Evolutionary conservation across 2,329 filamentous ascomycete species (phyloP), one percentile per base, ranked within the genome.

Genomic region (Fusarium sacchari): DNA sequence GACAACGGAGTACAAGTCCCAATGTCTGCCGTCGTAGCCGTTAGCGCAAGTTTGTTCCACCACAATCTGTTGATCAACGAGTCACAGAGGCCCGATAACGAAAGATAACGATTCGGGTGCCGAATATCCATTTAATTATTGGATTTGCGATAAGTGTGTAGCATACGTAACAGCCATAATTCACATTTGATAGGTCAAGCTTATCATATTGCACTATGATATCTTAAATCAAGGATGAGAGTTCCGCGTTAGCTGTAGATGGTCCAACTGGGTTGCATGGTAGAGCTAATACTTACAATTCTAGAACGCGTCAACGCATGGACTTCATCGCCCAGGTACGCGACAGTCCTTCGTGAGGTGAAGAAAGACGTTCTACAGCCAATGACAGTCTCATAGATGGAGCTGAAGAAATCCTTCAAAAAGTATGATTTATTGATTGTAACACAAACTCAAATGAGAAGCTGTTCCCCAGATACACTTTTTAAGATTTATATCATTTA

Each of bases 401-500:
- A 10, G 15, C 1, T 40, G 6, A n/a, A 40, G 22, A 9, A 40
- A n/a, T 3, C 39, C 22, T n/a, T n/a, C 8, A 40, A 10, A 1
- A 14, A 14, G 5, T 1, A 40, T 5, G 20, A 40, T 40, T 13
- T 40, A 40, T 8, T 14, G 3, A 22, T 14, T 22, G 2, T 14
- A 7, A 9, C 14, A 14, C 20, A 13, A 14, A 40, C 20, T 7
- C 3, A 5, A 40, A 13, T 7, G 4, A 3, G 20, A 40, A 6
- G 1, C 20, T 22, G 22, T 40, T 22, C 20, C 13, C 39, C 20
- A 1, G 4, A 22, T 7, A 0, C 39, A 22, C 20, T 40, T 2
- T 2, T 13, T 2, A 8, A 40, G 13, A 17, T 1, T 7, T 26
- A 14, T 4, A 20, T 26, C 5, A 28, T 10, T 10, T 22, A 1